Base-by-base conservation (phyloP, 352 stramenopile genomes). In the Phytophthora ramorum region DNA sequence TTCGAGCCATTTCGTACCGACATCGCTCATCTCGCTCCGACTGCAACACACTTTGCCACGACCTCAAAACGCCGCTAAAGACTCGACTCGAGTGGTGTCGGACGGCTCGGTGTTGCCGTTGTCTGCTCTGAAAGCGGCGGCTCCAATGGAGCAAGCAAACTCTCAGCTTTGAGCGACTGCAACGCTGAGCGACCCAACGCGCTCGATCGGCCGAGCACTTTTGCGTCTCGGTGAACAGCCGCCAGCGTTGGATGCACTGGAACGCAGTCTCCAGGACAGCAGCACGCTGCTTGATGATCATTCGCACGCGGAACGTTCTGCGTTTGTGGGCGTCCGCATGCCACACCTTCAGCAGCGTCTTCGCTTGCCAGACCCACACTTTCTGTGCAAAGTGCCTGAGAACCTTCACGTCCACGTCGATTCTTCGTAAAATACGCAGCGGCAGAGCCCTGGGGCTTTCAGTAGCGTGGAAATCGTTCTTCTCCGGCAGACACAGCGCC, bases 221-320 rank as follows among this genome's bases (percentile, higher is more conserved):
- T 13, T 45, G 53, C 2, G 46, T 61, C 35, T 68, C 71, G 2
- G 61, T 65, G 43, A 75, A 72, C 3, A 78, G 32, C 1, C 60
- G 38, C 80, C 83, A 91, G 22, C 56, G n/a, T 52, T 83, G 66
- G 37, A 91, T 59, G 47, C 80, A 90, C 17, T 63, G 40, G 17
- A 81, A 81, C 1, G 72, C 69, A 1, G 26, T 68, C 16, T 87
- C 66, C 1, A 90, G 44, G 19, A 63, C 52, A 4, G 72, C 30
- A 13, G 66, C 62, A 2, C 77, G 70, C 17, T 58, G 49, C 17
- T 65, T 68, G 8, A 75, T 16, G 0, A 75, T 51, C 48, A 54
- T 66, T 22, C 64, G 65, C 0, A 75, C 50, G 37, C 63, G 54
- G 45, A 66, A 71, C 12, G 26, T 30, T 9, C 56, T 55, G 6